Evolutionary conservation across 23 red algal species (phyloP).

Genomic region (Agarophyton chilense): DNA sequence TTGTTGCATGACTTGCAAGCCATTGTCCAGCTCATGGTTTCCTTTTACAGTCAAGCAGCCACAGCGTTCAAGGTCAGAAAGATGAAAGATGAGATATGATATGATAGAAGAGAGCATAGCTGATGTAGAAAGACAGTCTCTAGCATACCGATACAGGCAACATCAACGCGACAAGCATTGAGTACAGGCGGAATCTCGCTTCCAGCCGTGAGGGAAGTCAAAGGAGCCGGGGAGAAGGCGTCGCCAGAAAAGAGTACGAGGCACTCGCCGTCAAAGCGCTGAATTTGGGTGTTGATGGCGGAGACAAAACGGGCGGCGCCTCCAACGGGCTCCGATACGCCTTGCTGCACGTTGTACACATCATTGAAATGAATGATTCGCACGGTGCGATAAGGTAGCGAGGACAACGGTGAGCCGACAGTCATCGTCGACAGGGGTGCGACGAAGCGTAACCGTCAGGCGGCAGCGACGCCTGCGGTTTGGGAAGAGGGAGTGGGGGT

Average conservation of each 20-base stretch:
- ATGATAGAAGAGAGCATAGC: not conserved
- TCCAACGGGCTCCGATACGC: conserved; percentile 49
- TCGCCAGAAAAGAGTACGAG: conserved; percentile 66
- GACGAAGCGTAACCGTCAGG: too few species aligned
- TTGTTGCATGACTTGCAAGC: conserved; percentile 8
- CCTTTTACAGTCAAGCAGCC: not conserved
- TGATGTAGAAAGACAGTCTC: too few species aligned
- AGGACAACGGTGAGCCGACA: not conserved
- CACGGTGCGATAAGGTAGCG: not conserved
- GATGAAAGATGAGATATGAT: too few species aligned
- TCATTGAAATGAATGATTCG: conserved; percentile 56
- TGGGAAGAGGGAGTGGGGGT: too few species aligned
- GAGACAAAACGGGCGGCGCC: conserved; percentile 73
- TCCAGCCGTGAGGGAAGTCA: conserved; percentile 43
- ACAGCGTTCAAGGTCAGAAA: not conserved
- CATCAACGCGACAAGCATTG: conserved; percentile 44
- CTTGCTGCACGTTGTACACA: conserved; percentile 65
- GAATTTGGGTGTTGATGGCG: not conserved
- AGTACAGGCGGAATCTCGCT: conserved; percentile 64
- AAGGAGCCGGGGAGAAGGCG: conserved; percentile 61
- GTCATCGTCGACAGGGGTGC: not conserved
- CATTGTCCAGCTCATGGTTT: conserved; percentile 71
- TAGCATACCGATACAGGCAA: conserved; percentile 60
- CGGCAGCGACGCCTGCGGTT: too few species aligned
- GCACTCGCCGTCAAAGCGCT: not conserved